Percentiles rank a stretch among this genome's conserved stretches.
Evolutionary conservation across 768 basidiomycete species (phyloP).

Genomic region (Tremella fuciformis): DNA sequence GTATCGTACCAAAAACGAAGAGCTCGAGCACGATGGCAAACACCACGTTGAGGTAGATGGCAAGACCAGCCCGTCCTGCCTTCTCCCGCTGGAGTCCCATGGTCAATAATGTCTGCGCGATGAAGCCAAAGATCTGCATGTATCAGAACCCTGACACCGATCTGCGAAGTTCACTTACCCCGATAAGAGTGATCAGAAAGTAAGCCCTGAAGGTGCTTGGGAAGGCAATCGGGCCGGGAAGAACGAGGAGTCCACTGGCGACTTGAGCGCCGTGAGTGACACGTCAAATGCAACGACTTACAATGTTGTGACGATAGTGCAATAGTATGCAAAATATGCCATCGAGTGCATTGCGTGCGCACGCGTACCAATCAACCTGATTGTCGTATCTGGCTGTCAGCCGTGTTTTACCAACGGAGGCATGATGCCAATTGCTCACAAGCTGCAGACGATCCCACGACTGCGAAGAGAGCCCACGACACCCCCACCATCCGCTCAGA

Average conservation of each 20-base stretch:
- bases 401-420: neutral
- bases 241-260: constrained; percentile 35
- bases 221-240: constrained; percentile 32
- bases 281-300: constrained; percentile 15
- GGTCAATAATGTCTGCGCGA: constrained; percentile 59
- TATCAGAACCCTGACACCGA: neutral
- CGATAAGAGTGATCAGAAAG: constrained; percentile 45
- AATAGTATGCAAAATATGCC: constrained; percentile 64
- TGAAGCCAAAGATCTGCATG: constrained; percentile 51
- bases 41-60: constrained; percentile 63
- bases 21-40: constrained; percentile 67
- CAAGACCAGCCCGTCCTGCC: constrained; percentile 64
- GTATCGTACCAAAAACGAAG: constrained; percentile 63
- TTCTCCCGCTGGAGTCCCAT: constrained; percentile 66
- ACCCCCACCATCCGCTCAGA: constrained; percentile 62
- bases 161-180: constrained; percentile 26
- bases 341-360: constrained; percentile 74
- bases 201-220: constrained; percentile 10
- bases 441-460: constrained; percentile 65
- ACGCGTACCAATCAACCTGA: constrained; percentile 69
- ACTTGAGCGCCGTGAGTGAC: constrained; percentile 14
- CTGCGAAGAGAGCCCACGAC: constrained; percentile 66
- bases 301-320: constrained; percentile 55
- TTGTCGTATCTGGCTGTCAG: constrained; percentile 54
- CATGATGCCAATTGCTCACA: neutral